Evolutionary conservation across 257 asterid species (phyloP), one percentile per base, ranked within the genome.

Genomic region (Lycium barbarum): DNA sequence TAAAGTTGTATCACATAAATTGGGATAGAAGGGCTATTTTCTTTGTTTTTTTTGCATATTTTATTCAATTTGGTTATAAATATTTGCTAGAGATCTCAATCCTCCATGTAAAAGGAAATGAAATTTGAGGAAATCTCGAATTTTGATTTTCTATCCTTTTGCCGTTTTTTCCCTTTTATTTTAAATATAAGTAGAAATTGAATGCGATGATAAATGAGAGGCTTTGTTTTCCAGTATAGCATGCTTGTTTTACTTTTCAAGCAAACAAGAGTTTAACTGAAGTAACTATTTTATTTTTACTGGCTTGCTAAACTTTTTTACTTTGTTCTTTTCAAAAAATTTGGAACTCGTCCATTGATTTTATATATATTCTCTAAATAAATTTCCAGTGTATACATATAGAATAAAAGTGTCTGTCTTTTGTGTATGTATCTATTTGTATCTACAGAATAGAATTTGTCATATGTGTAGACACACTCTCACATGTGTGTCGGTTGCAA

Each of bases 1-100:
- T 26, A 26, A 26, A 26, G 33, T 26, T 26, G 33, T 26, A 26
- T 26, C 33, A 26, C 33, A 1, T 26, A 26, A 26, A 26, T 26
- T 26, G 33, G 33, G 33, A 26, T 26, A 26, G 33, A 26, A 1
- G 33, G 33, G 33, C 33, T 47, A 1, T 7, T 58, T 13, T 45
- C 22, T 49, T 12, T 62, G 67, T 26, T 26, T 40, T 4, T 40
- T 40, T 40, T 40, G 3, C 45, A 40, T 40, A 45, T 51, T 51
- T 54, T 54, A 66, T 66, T 66, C 47, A 66, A 66, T 33, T 36
- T 65, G 10, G 10, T 65, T 54, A 13, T 54, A 13, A 3, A 4
- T 54, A 57, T 57, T 11, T 66, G 22, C 53, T 68, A 38, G 54
- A 70, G 79, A 70, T 70, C 79, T 40, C 53, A 70, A 38, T 40